Conservation (phyloP, 352 stramenopile genomes). For the Pythium phragmiticola region DNA sequence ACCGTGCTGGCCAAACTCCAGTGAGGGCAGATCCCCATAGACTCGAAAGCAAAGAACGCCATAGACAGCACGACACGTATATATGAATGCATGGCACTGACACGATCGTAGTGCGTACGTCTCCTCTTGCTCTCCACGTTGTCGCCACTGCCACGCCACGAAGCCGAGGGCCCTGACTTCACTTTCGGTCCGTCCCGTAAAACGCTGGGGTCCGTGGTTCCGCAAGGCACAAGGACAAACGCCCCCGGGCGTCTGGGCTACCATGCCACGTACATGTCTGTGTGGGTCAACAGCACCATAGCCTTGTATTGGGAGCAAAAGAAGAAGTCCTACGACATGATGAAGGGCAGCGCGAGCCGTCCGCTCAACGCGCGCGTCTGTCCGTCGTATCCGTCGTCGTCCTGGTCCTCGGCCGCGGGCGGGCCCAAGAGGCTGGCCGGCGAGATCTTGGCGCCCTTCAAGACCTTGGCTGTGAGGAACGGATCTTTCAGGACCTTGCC, state of each 20-base stretch:
- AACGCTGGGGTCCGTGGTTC: too few relatives aligned
- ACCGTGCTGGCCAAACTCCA: constrained; percentile 61
- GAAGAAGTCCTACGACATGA: constrained; percentile 22
- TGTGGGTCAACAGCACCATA: too few relatives aligned
- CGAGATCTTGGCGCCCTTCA: constrained; percentile 13
- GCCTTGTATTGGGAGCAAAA: too few relatives aligned
- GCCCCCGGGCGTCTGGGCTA: too few relatives aligned
- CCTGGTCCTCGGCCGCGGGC: background rate
- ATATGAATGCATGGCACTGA: too few relatives aligned
- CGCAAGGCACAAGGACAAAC: too few relatives aligned
- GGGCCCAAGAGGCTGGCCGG: constrained; percentile 7
- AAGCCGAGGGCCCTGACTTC: too few relatives aligned
- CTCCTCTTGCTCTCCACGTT: too few relatives aligned
- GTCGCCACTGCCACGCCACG: too few relatives aligned
- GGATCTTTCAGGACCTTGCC: constrained; percentile 30
- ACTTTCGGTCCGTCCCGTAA: too few relatives aligned
- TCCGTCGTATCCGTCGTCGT: background rate
- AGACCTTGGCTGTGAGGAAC: constrained; percentile 20
- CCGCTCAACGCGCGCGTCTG: background rate
- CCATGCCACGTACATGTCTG: too few relatives aligned
- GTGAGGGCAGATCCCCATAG: constrained; percentile 17
- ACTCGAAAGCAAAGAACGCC: background rate
- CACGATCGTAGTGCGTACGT: too few relatives aligned
- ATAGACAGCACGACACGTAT: constrained; percentile 5
- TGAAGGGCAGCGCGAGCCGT: constrained; percentile 25